Conservation (phyloP, 306 rosid genomes). For the Alnus glutinosa region DNA sequence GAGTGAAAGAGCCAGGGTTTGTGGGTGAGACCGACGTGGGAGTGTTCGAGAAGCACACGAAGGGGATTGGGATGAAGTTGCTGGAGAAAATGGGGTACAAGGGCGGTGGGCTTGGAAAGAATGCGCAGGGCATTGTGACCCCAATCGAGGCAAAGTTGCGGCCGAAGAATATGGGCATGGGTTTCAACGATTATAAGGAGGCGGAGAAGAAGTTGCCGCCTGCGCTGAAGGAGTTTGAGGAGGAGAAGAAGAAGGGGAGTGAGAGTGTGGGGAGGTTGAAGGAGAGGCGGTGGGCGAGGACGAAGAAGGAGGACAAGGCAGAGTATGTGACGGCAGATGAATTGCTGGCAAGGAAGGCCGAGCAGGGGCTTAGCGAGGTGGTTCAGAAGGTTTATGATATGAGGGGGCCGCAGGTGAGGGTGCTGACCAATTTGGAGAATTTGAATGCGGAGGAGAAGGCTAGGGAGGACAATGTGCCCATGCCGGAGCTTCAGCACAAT, state of each 20-base stretch:
- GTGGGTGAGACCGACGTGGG: conserved; percentile 45
- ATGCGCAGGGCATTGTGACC: conserved; percentile 76
- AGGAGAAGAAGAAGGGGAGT: conserved; percentile 37
- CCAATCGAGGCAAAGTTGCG: conserved; percentile 82
- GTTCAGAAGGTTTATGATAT: conserved; percentile 39
- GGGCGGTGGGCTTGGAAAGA: conserved; percentile 96
- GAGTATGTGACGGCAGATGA: conserved; percentile 50
- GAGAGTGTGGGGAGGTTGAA: conserved; percentile 42
- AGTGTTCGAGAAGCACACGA: conserved; percentile 74
- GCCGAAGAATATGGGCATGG: conserved; percentile 82
- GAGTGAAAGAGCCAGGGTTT: conserved; percentile 28
- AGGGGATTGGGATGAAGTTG: conserved; percentile 82
- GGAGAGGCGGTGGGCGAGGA: conserved; percentile 68
- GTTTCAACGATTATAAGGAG: conserved; percentile 72
- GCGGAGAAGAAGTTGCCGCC: conserved; percentile 28
- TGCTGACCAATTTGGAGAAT: conserved; percentile 54
- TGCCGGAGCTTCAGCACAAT: conserved; percentile 61
- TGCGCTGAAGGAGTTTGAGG: conserved; percentile 38
- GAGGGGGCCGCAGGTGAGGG: conserved; percentile 62
- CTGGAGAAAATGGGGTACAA: conserved; percentile 89
- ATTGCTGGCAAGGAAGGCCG: conserved; percentile 5
- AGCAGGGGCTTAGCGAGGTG: background rate
- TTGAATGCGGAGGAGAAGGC: conserved; percentile 55
- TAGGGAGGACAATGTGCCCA: conserved; percentile 44
- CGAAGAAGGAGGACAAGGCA: conserved; percentile 43